A percentile compares a stretch with the other conserved stretches of the same genome.
Evolutionary conservation across 257 asterid species (phyloP).

Genomic region (Gentiana straminea): DNA sequence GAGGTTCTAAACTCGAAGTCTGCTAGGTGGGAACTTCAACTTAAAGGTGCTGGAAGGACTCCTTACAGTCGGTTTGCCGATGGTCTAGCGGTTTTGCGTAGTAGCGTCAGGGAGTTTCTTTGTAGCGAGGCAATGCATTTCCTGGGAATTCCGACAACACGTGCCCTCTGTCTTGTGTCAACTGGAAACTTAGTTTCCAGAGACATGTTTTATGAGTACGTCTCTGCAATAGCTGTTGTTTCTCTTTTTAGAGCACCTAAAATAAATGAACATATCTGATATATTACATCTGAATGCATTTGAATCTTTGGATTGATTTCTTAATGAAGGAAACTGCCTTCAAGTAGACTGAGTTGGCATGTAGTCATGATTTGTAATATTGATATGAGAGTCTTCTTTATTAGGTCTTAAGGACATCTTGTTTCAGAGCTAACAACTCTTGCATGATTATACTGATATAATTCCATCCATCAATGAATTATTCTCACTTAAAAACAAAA

Average conservation of each 20-base stretch:
- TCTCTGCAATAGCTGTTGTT: neutral
- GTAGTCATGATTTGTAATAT: neutral
- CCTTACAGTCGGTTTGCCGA: constrained; percentile 99
- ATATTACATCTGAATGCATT: no score
- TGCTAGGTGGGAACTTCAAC: constrained; percentile 94
- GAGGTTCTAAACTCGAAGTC: constrained; percentile 66
- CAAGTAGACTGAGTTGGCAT: neutral
- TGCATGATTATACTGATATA: no score
- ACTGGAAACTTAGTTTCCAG: constrained; percentile 80
- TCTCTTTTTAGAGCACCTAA: neutral
- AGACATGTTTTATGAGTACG: constrained; percentile 99
- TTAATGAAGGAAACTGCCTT: neutral
- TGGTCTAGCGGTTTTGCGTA: constrained; percentile 95
- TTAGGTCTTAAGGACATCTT: no score
- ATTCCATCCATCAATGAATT: no score
- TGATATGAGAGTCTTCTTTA: no score
- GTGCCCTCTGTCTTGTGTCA: constrained; percentile 87
- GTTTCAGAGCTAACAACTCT: no score
- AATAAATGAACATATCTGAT: no score
- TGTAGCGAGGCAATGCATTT: constrained; percentile 98
- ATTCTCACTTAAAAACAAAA: no score
- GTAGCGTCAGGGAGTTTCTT: constrained; percentile 92
- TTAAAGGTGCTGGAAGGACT: constrained; percentile 94
- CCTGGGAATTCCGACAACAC: constrained; percentile 95
- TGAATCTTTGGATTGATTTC: no score